Evolutionary conservation across 176 grass and related monocot genomes (phyloP), one percentile per base, ranked within the genome.

Genomic region (Ananas comosus): DNA sequence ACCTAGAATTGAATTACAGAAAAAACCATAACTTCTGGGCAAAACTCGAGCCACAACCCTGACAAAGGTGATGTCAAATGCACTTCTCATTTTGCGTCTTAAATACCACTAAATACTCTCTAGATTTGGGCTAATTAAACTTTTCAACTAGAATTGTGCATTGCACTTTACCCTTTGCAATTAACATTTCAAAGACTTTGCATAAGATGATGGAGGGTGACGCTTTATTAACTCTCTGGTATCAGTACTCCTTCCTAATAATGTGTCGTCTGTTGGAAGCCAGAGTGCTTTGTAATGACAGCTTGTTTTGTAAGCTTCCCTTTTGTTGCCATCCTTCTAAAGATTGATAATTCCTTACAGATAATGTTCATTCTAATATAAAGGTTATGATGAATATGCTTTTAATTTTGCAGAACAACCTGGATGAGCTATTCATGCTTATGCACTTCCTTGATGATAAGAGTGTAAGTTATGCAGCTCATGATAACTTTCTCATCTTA

Each of bases 381-480:
- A 61, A 17, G 7, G 56, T 18, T 61, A 4, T 61, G 21, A 61
- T 61, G 21, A 18, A 19, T 69, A 2, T 68, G 18, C 51, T 63
- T 68, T 49, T 82, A 51, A 52, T 70, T 73, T 83, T 80, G 12
- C 92, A 99, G 95, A 99, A 99, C 77, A 99, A 99, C 64, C 81
- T 99, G 85, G 95, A 99, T 50, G 95, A 99, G 79, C 84, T 99
- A 69, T 99, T 99, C 87, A 94, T 99, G 87, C 87, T 99, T 49
- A 99, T 99, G 95, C 90, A 99, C 75, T 99, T 99, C 82, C 95
- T 99, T 68, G 95, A 99, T 76, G 95, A 86, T 63, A 90, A 92
- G 76, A 99, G 80, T 80, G 95, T 99, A 83, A 90, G 95, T 53
- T 58, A 57, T 65, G 12, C 8, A 1, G 33, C 33, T 42, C 33